Percentiles rank a stretch among this genome's conserved stretches.
phyloP scores from a whole-genome alignment of 176 grass and related monocot genomes.

The Coix lacrymajobi region DNA sequence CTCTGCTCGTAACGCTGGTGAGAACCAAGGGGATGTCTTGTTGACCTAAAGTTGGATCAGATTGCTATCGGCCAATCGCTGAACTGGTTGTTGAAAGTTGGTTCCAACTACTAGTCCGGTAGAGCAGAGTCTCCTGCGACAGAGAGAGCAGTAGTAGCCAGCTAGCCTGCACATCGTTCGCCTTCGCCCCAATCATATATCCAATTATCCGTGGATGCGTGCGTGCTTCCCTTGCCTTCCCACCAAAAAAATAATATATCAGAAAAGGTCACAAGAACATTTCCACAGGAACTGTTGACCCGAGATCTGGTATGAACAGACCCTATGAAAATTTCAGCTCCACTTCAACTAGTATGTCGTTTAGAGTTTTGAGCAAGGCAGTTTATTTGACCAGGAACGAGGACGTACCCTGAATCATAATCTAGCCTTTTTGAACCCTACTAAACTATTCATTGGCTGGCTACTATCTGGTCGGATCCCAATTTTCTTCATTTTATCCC shows the following conservation, averaged over 20 bases:
- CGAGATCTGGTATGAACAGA: not conserved
- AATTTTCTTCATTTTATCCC: not conserved
- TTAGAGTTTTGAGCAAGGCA: not conserved
- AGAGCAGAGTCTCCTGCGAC: too few species aligned
- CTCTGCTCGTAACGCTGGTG: constrained; percentile 25
- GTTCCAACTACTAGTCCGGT: constrained; percentile 25
- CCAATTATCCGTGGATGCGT: too few species aligned
- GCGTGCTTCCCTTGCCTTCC: not conserved
- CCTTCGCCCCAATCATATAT: not conserved
- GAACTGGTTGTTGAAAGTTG: constrained; percentile 16
- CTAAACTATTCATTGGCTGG: not conserved
- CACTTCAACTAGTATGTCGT: not conserved
- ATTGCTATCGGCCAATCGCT: not conserved
- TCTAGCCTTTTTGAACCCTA: not conserved
- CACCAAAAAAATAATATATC: constrained; percentile 15
- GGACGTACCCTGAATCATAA: not conserved
- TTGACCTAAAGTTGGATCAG: constrained; percentile 33
- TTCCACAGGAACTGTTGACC: constrained; percentile 1
- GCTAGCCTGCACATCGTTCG: not conserved
- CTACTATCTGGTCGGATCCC: not conserved
- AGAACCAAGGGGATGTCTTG: constrained; percentile 19
- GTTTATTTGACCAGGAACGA: not conserved
- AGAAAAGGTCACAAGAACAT: constrained; percentile 2
- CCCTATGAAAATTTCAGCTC: not conserved
- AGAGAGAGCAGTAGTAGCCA: not conserved